Base-by-base conservation (phyloP, 805 yeast species). In the Grigorovia humatica region DNA sequence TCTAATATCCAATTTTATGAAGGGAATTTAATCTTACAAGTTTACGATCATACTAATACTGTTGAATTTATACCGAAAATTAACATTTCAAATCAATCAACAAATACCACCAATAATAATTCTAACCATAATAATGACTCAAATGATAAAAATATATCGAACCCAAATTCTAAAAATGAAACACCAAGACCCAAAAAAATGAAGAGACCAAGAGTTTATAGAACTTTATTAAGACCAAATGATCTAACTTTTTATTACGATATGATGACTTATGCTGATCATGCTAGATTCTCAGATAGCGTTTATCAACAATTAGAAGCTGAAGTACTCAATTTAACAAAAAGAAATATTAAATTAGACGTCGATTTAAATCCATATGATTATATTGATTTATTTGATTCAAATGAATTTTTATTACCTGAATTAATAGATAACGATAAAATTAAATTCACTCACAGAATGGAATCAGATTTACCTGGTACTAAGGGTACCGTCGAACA, bases 1-100 rank as follows among this genome's bases (percentile, higher is more conserved):
- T 87, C 91, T 41, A 85, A 90, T 18, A 79, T 90, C 38, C 79
- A 80, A 54, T 78, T 88, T 50, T 91, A 88, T 65, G 97, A 93
- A 63, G 97, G 97, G 0, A 87, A 95, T 65, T 72, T 91, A 43
- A 86, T 91, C 15, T 67, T 91, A 48, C 88, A 88, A 63, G 83
- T 91, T n/a, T 80, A 78, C 57, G 99, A 91, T 67, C 96, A 90
- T 65, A 73, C 97, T 23, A 74, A 77, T 53, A 72, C 68, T 17
- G 67, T 64, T 1, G 70, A 67, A 50, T 59, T 67, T 3, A 46
- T 54, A 23, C 52, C 62, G 20, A 59, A 53, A 23, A 56, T 54
- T 44, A 48, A 30, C 50, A 53, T 48, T 32, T 48, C 51, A 2
- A 17, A 40, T n/a, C 15, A 35, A 43, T 32, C n/a, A n/a, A 43